phyloP scores from a whole-genome alignment of 2,329 filamentous ascomycete genomes.

The Scedosporium apiospermum region DNA sequence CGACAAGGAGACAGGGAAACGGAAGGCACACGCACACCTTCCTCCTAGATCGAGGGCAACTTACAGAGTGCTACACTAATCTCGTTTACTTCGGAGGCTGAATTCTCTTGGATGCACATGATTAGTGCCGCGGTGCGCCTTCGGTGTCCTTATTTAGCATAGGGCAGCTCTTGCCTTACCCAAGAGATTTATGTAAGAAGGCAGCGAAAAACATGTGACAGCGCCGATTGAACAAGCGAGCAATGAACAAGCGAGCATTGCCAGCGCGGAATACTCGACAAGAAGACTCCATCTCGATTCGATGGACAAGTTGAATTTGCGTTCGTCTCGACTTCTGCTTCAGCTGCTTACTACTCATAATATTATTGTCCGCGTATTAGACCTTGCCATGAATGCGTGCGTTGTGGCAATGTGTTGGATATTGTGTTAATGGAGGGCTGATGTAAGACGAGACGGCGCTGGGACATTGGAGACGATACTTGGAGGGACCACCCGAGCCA shows the following conservation, averaged over 20 bases:
- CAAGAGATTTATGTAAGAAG: not conserved
- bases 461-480: no score
- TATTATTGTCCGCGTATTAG: slow-evolving; percentile 65
- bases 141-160: not conserved
- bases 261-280: not conserved
- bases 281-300: no score
- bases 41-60: no score
- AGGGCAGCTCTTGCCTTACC: not conserved
- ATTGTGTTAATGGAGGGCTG: no score
- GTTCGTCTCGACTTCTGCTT: not conserved
- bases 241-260: not conserved
- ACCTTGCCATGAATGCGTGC: slow-evolving; percentile 38
- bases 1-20: no score
- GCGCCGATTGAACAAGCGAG: not conserved
- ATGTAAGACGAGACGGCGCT: no score
- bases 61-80: no score
- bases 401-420: no score
- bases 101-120: not conserved
- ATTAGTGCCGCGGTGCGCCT: not conserved
- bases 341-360: slow-evolving; percentile 39
- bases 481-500: no score
- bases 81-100: no score
- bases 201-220: not conserved
- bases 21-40: no score
- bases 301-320: no score